A percentile compares a stretch with the other conserved stretches of the same genome.
These are phyloP conservation scores for Erodium texanum DNA, from an alignment of 441 rosid genomes.

Conservation along the genomic window DNA sequence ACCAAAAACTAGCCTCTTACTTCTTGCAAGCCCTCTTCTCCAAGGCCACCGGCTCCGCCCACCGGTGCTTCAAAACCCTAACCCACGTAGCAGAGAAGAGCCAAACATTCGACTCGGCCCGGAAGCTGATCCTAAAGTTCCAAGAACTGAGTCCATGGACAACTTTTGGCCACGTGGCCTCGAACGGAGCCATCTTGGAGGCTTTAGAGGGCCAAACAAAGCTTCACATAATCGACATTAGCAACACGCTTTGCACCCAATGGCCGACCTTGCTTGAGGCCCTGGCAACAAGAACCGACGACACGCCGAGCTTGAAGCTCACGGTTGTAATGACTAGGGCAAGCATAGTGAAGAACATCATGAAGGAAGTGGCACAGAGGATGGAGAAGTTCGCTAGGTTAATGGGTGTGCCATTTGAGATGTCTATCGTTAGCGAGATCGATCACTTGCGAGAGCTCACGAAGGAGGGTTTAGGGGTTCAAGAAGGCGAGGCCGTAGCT, in stretches of 20 bases:
- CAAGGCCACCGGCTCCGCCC: slow-evolving; percentile 54
- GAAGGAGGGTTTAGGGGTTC: slow-evolving; percentile 34
- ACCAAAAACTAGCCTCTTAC: slow-evolving; percentile 57
- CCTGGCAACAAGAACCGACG: slow-evolving; percentile 57
- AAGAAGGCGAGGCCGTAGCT: slow-evolving; percentile 53
- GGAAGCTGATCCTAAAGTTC: slow-evolving; percentile 57
- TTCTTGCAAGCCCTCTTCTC: slow-evolving; percentile 70
- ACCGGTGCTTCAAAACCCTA: slow-evolving; percentile 55
- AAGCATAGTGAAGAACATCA: slow-evolving; percentile 33
- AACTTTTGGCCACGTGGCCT: slow-evolving; percentile 67
- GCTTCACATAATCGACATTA: slow-evolving; percentile 62
- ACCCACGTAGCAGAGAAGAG: slow-evolving; percentile 47
- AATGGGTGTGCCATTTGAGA: slow-evolving; percentile 72
- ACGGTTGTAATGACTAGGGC: slow-evolving; percentile 47
- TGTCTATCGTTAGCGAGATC: slow-evolving; percentile 39
- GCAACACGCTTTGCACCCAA: slow-evolving; percentile 72
- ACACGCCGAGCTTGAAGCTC: slow-evolving; percentile 58
- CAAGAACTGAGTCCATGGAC: slow-evolving; percentile 83
- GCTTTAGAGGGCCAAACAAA: slow-evolving; percentile 55
- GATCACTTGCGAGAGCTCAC: slow-evolving; percentile 39
- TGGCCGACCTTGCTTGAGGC: slow-evolving; percentile 77
- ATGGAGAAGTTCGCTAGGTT: slow-evolving; percentile 78
- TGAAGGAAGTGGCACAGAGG: slow-evolving; percentile 60
- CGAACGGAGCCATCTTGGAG: slow-evolving; percentile 65
- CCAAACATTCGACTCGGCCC: slow-evolving; percentile 51